Base-by-base conservation (phyloP, 495 filamentous ascomycete genomes). In the Tuber magnatum region DNA sequence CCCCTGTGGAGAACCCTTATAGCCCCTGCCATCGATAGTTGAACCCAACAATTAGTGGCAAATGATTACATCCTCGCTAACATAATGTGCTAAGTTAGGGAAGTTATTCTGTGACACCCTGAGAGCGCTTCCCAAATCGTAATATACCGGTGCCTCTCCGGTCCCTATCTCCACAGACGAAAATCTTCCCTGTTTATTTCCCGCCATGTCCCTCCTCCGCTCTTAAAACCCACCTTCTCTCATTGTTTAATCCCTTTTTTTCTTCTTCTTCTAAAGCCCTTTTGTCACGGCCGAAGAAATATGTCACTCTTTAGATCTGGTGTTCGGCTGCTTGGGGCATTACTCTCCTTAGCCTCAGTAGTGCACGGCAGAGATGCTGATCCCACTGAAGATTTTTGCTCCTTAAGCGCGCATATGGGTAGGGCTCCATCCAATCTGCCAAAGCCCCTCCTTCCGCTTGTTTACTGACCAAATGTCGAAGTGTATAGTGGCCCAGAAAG, bases 381-480 rank as follows among this genome's bases (percentile, higher is more conserved):
- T 65, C 56, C 56, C 35, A 65, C 56, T 6, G 28, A 65, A 7
- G 56, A 65, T 35, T 65, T 65, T 65, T 65, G 56, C n/a, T 65
- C 56, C 56, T 8, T 65, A 18, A 65, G 56, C 35, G 56, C 28
- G 56, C 56, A 65, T 35, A 65, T 65, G 56, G 35, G 56, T 65
- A 35, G 14, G 56, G 4, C 32, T 35, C 56, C 56, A 14, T 35
- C 32, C 56, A 65, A 65, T 12, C 16, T 2, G 28, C 28, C 56
- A 18, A 35, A 65, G 2, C 9, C 12, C 12, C 3, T 35, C 18
- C 56, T 32, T 65, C 35, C 32, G 32, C 56, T 65, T 65, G 56
- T 65, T 65, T 65, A 65, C 56, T 65, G 56, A 65, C 14, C 56
- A 65, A 35, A 65, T 28, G 28, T 65, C 56, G 56, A 65, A 65